Evolutionary conservation across 306 rosid species (phyloP).

Genomic region (Vigna reflexopilosa): DNA sequence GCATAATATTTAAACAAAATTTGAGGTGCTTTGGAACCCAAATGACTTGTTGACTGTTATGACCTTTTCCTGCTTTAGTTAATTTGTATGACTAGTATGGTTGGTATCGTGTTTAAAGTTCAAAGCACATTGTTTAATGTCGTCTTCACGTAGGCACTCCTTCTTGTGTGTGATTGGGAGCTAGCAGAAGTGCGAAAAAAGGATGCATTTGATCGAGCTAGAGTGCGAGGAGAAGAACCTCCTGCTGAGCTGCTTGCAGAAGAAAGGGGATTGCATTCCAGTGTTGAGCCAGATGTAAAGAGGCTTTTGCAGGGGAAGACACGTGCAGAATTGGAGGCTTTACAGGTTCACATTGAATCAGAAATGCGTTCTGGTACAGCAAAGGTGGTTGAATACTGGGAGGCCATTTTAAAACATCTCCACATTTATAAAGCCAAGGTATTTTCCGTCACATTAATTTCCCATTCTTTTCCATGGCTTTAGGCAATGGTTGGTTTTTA

Average conservation of each 20-base stretch:
- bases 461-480: conserved; percentile 19
- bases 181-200: conserved; percentile 90
- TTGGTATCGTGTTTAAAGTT: conserved; percentile 25
- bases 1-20: neutral
- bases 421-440: conserved; percentile 97
- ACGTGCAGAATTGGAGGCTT: conserved; percentile 73
- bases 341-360: conserved; percentile 80
- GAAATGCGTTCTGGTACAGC: conserved; percentile 94
- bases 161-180: conserved; percentile 94
- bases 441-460: conserved; percentile 41
- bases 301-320: conserved; percentile 79
- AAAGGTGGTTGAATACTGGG: conserved; percentile 97
- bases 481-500: conserved; percentile 1
- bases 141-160: conserved; percentile 77
- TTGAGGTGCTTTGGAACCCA: conserved; percentile 6
- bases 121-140: conserved; percentile 26
- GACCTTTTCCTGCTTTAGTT: conserved; percentile 3
- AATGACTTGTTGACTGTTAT: neutral
- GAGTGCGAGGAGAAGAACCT: conserved; percentile 98
- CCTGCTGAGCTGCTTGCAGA: conserved; percentile 97
- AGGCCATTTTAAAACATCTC: conserved; percentile 85
- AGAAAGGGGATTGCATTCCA: conserved; percentile 95
- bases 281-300: conserved; percentile 84
- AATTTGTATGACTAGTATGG: conserved; percentile 14
- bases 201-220: conserved; percentile 94